These are phyloP conservation scores for Podosphaera fusca DNA, from an alignment of 2,329 filamentous ascomycete genomes.

Conservation along the genomic window DNA sequence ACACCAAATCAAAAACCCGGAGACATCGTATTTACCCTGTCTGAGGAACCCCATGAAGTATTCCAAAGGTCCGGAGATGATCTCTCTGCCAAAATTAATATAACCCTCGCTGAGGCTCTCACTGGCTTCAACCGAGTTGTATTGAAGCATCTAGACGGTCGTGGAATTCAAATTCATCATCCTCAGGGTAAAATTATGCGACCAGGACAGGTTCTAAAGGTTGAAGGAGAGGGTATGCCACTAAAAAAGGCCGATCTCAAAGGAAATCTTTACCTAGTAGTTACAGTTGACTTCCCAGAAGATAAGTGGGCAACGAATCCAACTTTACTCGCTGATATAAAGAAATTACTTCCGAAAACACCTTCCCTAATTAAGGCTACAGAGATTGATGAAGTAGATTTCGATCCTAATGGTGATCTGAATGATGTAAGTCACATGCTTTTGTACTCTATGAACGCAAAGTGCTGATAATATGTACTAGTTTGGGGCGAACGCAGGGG, in stretches of 20 bases:
- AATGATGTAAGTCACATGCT: slow-evolving; percentile 36
- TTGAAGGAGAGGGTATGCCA: slow-evolving; percentile 85
- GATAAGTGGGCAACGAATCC: slow-evolving; percentile 60
- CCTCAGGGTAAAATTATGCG: slow-evolving; percentile 61
- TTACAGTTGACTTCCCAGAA: slow-evolving; percentile 74
- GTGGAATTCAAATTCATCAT: slow-evolving; percentile 64
- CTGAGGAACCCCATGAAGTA: slow-evolving; percentile 56
- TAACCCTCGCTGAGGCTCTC: slow-evolving; percentile 66
- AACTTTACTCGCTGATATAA: slow-evolving; percentile 44
- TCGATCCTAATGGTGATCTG: slow-evolving; percentile 60
- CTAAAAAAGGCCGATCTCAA: slow-evolving; percentile 61
- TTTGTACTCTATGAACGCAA: neutral
- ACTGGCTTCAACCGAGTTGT: slow-evolving; percentile 80
- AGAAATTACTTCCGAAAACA: slow-evolving; percentile 48
- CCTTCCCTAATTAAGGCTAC: slow-evolving; percentile 36
- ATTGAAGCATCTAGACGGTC: slow-evolving; percentile 75
- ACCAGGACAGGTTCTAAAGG: slow-evolving; percentile 66
- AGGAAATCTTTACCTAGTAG: slow-evolving; percentile 69
- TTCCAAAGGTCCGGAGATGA: slow-evolving; percentile 74
- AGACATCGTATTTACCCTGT: slow-evolving; percentile 75
- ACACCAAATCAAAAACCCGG: slow-evolving; percentile 71
- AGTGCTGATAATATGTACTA: slow-evolving; percentile 17
- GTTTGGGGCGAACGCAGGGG: slow-evolving; percentile 51
- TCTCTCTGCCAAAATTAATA: slow-evolving; percentile 55
- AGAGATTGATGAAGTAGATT: slow-evolving; percentile 68